These are phyloP conservation scores for Apiospora aurea DNA, from an alignment of 2,329 filamentous ascomycete species.

Conservation along the genomic window DNA sequence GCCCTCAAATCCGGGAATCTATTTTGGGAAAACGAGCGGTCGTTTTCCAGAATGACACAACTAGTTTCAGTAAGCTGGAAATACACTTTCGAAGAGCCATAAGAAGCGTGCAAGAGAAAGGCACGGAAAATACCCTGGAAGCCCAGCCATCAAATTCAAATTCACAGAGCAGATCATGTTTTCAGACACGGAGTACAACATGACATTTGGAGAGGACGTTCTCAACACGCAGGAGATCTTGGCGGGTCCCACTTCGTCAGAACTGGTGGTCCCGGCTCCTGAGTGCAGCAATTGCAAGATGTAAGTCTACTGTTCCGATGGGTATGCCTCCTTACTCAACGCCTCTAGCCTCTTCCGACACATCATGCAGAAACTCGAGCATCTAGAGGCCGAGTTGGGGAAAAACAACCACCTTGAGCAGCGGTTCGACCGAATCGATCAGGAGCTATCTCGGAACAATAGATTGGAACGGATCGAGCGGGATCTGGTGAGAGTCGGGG, in stretches of 20 bases:
- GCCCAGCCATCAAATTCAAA: background rate
- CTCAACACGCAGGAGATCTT: conserved; percentile 1
- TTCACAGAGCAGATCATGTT: background rate
- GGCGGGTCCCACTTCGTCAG: background rate
- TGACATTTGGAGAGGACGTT: background rate
- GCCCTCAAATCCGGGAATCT: background rate
- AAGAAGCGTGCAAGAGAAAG: background rate
- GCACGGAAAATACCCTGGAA: background rate
- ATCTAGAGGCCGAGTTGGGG: conserved; percentile 2
- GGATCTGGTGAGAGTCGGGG: conserved; percentile 7
- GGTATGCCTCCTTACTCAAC: background rate
- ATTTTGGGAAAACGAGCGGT: conserved; percentile 4
- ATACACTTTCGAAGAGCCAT: background rate
- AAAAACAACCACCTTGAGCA: conserved; percentile 10
- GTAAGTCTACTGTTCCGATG: background rate
- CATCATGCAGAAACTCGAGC: conserved; percentile 11
- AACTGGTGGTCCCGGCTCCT: background rate
- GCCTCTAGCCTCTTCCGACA: background rate
- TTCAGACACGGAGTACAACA: conserved; percentile 3
- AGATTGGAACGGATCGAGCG: conserved; percentile 14
- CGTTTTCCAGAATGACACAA: background rate
- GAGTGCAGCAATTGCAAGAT: background rate
- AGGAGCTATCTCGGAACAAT: conserved; percentile 13
- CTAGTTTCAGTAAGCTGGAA: background rate
- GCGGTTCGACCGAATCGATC: conserved; percentile 11